These are phyloP conservation scores for Poa annua DNA, from an alignment of 176 grass and related monocot genomes.

Conservation along the genomic window DNA sequence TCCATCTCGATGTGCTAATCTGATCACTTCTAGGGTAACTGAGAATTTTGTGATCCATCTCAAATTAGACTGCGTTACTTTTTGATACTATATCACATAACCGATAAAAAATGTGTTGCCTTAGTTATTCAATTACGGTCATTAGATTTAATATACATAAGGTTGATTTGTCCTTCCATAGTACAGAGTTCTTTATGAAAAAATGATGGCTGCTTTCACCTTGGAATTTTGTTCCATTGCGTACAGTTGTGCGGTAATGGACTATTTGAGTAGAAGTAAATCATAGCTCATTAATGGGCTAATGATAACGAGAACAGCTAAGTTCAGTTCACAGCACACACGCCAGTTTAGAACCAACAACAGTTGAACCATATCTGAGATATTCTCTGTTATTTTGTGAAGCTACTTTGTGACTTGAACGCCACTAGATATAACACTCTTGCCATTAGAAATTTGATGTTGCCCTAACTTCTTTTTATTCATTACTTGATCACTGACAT, in stretches of 20 bases:
- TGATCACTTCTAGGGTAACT: not conserved
- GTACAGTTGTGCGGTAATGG: not conserved
- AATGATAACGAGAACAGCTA: not conserved
- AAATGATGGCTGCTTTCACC: not conserved
- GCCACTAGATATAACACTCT: not conserved
- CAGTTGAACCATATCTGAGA: not conserved
- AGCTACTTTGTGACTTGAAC: not conserved
- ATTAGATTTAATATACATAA: not conserved
- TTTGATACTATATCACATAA: not conserved
- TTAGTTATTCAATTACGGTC: not conserved
- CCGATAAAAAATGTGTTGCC: not conserved
- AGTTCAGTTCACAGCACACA: not conserved
- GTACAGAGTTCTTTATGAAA: not conserved
- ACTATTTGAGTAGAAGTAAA: not conserved
- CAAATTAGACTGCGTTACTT: not conserved
- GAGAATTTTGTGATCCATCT: not conserved
- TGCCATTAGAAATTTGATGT: not conserved
- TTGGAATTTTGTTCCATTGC: not conserved
- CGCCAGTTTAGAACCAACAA: not conserved
- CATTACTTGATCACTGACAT: not conserved
- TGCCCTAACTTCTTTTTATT: not conserved
- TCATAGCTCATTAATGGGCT: not conserved
- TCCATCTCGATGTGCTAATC: not conserved
- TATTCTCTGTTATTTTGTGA: not conserved
- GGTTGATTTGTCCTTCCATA: not conserved